Conservation (phyloP, 331 rosid species). For the Rosa hybrid region DNA sequence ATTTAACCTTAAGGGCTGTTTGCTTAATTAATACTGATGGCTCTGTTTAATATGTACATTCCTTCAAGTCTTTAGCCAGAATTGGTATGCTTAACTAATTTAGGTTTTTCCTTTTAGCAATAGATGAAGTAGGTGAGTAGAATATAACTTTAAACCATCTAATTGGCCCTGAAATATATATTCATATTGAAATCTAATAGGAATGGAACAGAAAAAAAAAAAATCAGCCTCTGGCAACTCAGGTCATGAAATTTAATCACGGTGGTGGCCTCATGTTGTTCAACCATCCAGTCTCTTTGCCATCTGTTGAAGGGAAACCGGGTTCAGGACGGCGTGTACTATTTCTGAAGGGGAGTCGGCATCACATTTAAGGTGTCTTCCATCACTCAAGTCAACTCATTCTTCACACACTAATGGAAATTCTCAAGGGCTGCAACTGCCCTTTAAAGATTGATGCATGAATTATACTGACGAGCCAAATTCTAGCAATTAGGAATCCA, state of each 20-base stretch:
- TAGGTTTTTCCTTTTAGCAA: background rate
- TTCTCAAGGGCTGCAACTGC: background rate
- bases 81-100: background rate
- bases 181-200: background rate
- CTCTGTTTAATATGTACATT: conserved; percentile 13
- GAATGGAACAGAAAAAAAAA: background rate
- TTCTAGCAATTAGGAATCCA: background rate
- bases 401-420: background rate
- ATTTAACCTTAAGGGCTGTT: too few relatives aligned
- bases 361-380: background rate
- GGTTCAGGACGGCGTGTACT: background rate
- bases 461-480: background rate
- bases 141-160: conserved; percentile 9
- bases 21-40: too few relatives aligned
- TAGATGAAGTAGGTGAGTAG: conserved; percentile 24
- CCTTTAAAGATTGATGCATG: background rate
- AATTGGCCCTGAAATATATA: background rate
- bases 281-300: background rate
- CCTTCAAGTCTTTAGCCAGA: background rate
- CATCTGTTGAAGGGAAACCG: background rate
- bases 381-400: background rate
- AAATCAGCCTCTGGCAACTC: background rate
- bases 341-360: background rate
- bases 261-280: conserved; percentile 22
- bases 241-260: conserved; percentile 44